phyloP scores from a whole-genome alignment of 2,329 filamentous ascomycete species.

The Cercospora beticola region DNA sequence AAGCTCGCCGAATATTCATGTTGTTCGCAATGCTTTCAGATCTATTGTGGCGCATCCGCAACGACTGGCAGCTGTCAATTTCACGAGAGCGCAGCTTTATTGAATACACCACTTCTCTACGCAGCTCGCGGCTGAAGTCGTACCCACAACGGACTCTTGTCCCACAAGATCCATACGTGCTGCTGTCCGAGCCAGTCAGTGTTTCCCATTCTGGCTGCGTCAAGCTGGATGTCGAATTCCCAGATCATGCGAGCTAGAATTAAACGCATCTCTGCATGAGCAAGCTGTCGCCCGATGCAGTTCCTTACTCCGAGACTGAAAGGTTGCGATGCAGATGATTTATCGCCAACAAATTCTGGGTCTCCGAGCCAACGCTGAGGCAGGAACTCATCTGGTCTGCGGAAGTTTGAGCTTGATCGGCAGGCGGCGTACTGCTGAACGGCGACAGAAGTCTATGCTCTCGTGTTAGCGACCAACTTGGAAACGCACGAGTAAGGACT shows the following conservation, averaged over 20 bases:
- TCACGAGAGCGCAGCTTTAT: too few relatives aligned
- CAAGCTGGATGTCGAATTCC: slow-evolving; percentile 31
- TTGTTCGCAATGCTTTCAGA: background rate
- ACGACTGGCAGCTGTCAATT: background rate
- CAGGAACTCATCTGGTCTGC: slow-evolving; percentile 25
- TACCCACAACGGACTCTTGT: background rate
- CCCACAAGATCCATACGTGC: background rate
- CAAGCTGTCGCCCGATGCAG: slow-evolving; percentile 18
- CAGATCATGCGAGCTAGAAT: slow-evolving; percentile 40
- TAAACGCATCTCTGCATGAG: slow-evolving; percentile 38
- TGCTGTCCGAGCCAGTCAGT: background rate
- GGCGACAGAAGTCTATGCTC: slow-evolving; percentile 27
- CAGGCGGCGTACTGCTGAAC: slow-evolving; percentile 24
- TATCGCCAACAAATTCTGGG: slow-evolving; percentile 22
- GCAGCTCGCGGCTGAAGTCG: background rate
- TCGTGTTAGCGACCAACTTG: background rate
- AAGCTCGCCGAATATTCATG: background rate
- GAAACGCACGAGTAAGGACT: background rate
- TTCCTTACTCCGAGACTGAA: slow-evolving; percentile 16
- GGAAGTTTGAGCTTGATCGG: slow-evolving; percentile 27
- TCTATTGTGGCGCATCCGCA: background rate
- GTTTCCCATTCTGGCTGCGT: background rate
- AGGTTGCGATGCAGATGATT: slow-evolving; percentile 22
- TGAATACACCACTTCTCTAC: background rate
- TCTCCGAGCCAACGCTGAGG: slow-evolving; percentile 43